Conservation (phyloP, 495 filamentous ascomycete genomes). For the Annulohypoxylon bovei region DNA sequence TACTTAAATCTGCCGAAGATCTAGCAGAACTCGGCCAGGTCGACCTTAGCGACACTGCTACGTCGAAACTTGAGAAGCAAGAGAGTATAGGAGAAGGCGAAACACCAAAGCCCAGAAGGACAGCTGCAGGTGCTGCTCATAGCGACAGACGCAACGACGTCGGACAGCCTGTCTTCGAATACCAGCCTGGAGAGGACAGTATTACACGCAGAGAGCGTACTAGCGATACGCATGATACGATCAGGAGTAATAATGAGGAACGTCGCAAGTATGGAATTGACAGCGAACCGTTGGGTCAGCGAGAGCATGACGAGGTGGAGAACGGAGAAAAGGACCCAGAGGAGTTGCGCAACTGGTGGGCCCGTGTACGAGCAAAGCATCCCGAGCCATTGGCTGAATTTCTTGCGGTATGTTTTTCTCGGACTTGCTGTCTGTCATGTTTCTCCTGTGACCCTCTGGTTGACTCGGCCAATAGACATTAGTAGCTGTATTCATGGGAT, state of each 20-base stretch:
- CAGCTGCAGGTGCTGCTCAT: conserved; percentile 27
- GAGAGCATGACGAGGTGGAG: conserved; percentile 26
- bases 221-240: conserved; percentile 24
- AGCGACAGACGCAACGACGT: conserved; percentile 25
- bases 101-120: conserved; percentile 5
- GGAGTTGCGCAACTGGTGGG: conserved; percentile 64
- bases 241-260: conserved; percentile 7
- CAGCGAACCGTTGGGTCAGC: conserved; percentile 36
- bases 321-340: conserved; percentile 56
- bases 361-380: conserved; percentile 61
- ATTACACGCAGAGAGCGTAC: conserved; percentile 25
- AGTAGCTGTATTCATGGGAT: conserved; percentile 52
- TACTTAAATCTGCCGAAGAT: conserved; percentile 22
- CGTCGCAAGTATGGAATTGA: conserved; percentile 30
- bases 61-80: neutral
- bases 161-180: conserved; percentile 42
- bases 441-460: neutral
- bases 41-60: neutral
- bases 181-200: conserved; percentile 32
- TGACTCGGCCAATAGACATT: conserved; percentile 37
- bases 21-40: conserved; percentile 23
- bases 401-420: conserved; percentile 54
- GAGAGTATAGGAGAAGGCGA: neutral
- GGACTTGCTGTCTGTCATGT: neutral
- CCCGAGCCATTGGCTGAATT: conserved; percentile 62